Conservation (phyloP, 2,329 filamentous ascomycete species). For the Exophiala lecanii-corni region DNA sequence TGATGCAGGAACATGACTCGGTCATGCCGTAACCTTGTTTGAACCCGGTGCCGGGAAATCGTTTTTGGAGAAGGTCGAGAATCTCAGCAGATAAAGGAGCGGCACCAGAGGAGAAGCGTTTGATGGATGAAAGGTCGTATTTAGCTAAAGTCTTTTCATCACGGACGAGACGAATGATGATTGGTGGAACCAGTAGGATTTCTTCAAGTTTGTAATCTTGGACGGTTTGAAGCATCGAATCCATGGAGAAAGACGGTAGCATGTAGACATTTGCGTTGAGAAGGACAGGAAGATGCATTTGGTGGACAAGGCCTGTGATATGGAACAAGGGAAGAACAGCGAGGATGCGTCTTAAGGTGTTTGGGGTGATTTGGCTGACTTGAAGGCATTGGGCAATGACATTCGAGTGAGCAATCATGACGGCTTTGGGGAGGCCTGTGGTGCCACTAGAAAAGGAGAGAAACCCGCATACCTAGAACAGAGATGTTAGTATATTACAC, state of each 20-base stretch:
- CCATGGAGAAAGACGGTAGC: slow-evolving; percentile 61
- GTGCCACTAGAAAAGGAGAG: slow-evolving; percentile 34
- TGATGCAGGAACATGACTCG: slow-evolving; percentile 60
- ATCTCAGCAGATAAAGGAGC: slow-evolving; percentile 57
- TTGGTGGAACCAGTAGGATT: slow-evolving; percentile 56
- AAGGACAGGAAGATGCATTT: slow-evolving; percentile 58
- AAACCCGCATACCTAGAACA: slow-evolving; percentile 39
- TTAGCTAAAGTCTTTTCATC: slow-evolving; percentile 47
- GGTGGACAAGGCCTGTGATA: slow-evolving; percentile 60
- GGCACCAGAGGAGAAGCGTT: slow-evolving; percentile 56
- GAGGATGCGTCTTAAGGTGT: slow-evolving; percentile 48
- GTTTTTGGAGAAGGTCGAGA: slow-evolving; percentile 50
- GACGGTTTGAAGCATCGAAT: slow-evolving; percentile 51
- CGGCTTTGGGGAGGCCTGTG: slow-evolving; percentile 31
- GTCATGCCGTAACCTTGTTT: slow-evolving; percentile 68
- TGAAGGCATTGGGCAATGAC: slow-evolving; percentile 60
- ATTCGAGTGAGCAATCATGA: slow-evolving; percentile 45
- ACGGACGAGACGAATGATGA: slow-evolving; percentile 57
- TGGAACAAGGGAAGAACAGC: slow-evolving; percentile 59
- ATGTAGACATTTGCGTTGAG: slow-evolving; percentile 64
- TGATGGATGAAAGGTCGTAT: slow-evolving; percentile 55
- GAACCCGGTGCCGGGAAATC: slow-evolving; percentile 56
- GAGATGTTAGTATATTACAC: too few species aligned
- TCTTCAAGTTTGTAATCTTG: slow-evolving; percentile 51
- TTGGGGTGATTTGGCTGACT: slow-evolving; percentile 49